Evolutionary conservation across 2,329 filamentous ascomycete species (phyloP).

Genomic region (Talaromyces sp.): DNA sequence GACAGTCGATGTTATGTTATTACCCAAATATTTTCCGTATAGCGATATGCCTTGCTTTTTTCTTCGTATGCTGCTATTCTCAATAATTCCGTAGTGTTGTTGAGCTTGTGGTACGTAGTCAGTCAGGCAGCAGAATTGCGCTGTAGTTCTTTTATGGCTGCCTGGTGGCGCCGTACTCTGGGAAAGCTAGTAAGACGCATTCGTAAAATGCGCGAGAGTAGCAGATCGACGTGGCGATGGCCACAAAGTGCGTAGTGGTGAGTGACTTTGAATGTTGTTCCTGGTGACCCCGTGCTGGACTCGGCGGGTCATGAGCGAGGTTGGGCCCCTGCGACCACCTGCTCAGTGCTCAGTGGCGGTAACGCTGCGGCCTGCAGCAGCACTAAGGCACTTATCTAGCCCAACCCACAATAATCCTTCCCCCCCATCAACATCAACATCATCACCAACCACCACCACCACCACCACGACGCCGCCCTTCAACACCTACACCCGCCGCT

Average conservation of each 20-base stretch:
- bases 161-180: neutral
- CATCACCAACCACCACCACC: neutral
- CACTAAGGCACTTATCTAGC: neutral
- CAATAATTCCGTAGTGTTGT: no score
- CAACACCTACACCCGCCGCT: neutral
- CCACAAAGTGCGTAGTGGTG: no score
- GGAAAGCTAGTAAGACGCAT: no score
- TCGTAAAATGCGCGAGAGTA: neutral
- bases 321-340: no score
- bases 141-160: neutral
- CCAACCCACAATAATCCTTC: slow-evolving; percentile 3
- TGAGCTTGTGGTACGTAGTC: neutral
- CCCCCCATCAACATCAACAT: neutral
- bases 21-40: slow-evolving; percentile 4
- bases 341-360: no score
- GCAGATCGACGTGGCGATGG: neutral
- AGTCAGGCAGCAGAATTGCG: slow-evolving; percentile 12
- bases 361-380: slow-evolving; percentile 8
- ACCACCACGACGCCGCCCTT: slow-evolving; percentile 1
- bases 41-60: neutral
- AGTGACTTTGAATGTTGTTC: neutral
- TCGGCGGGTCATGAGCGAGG: neutral
- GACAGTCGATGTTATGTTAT: neutral
- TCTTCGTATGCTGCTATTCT: neutral
- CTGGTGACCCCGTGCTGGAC: neutral